Percentiles rank a stretch among this genome's conserved stretches.
Conservation (phyloP, 345 rosid genomes). For the Pseudoturritis turrita region DNA sequence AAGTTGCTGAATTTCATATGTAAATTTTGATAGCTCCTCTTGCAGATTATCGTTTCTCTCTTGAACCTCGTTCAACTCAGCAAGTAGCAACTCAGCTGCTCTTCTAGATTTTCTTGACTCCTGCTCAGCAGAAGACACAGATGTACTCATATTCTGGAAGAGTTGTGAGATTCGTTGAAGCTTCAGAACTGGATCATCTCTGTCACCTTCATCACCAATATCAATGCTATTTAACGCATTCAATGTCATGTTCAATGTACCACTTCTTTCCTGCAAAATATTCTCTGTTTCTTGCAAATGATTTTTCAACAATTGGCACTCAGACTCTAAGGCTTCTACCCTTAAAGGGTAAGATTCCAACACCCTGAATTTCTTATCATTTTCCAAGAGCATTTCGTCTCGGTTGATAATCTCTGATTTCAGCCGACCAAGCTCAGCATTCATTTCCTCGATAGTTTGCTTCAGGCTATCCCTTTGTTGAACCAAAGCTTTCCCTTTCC, state of each 20-base stretch:
- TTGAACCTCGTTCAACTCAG: constrained; percentile 90
- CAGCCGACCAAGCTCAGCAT: constrained; percentile 48
- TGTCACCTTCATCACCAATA: constrained; percentile 50
- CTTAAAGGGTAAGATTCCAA: constrained; percentile 47
- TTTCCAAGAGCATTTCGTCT: constrained; percentile 48
- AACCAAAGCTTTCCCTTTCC: constrained; percentile 94
- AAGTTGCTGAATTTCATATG: constrained; percentile 44
- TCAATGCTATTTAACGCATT: constrained; percentile 49
- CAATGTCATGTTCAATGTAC: constrained; percentile 39
- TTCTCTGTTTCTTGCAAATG: constrained; percentile 55
- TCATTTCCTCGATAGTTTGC: constrained; percentile 70
- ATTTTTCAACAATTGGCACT: constrained; percentile 50
- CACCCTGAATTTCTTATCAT: constrained; percentile 57
- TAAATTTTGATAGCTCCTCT: constrained; percentile 59
- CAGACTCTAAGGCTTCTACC: constrained; percentile 59
- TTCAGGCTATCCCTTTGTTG: constrained; percentile 81
- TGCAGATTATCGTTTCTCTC: constrained; percentile 86
- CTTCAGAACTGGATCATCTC: constrained; percentile 57
- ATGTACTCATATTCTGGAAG: constrained; percentile 51
- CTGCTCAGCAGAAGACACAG: constrained; percentile 55
- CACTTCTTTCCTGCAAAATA: constrained; percentile 58
- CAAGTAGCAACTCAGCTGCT: constrained; percentile 87
- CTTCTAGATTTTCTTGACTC: constrained; percentile 74
- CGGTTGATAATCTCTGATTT: constrained; percentile 57
- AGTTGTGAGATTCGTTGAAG: constrained; percentile 47